Conservation (phyloP, 306 rosid species). For the Styphnolobium japonicum region DNA sequence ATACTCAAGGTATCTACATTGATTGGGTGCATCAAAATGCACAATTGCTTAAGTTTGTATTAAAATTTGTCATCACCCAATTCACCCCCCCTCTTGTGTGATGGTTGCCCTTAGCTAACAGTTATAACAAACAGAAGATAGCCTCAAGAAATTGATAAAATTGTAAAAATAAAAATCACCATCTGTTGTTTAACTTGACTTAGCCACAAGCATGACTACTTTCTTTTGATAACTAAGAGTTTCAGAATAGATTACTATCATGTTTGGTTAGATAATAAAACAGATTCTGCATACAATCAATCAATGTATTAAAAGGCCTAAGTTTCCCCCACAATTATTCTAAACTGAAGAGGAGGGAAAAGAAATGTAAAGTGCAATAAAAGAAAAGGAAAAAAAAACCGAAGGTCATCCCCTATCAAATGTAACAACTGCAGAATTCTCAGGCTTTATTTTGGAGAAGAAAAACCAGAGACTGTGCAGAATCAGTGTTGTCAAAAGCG, state of each 20-base stretch:
- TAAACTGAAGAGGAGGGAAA: not conserved
- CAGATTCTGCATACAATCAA: conserved; percentile 6
- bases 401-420: not conserved
- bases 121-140: not conserved
- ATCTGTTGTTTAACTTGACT: not conserved
- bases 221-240: not conserved
- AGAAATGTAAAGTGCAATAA: not conserved
- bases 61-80: too few species aligned
- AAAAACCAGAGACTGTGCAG: not conserved
- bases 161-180: not conserved
- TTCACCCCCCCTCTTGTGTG: too few species aligned
- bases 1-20: too few species aligned
- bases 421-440: not conserved
- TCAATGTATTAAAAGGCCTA: conserved; percentile 4
- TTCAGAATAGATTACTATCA: not conserved
- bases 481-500: too few species aligned
- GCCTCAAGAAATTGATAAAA: not conserved
- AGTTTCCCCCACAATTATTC: not conserved
- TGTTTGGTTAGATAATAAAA: conserved; percentile 6
- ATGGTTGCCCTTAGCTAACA: too few species aligned
- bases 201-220: not conserved
- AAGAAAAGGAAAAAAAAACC: not conserved
- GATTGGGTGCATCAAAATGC: too few species aligned
- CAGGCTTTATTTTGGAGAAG: not conserved
- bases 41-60: too few species aligned